These are phyloP conservation scores for Clitopilus hobsonii DNA, from an alignment of 768 basidiomycete genomes.

Conservation along the genomic window DNA sequence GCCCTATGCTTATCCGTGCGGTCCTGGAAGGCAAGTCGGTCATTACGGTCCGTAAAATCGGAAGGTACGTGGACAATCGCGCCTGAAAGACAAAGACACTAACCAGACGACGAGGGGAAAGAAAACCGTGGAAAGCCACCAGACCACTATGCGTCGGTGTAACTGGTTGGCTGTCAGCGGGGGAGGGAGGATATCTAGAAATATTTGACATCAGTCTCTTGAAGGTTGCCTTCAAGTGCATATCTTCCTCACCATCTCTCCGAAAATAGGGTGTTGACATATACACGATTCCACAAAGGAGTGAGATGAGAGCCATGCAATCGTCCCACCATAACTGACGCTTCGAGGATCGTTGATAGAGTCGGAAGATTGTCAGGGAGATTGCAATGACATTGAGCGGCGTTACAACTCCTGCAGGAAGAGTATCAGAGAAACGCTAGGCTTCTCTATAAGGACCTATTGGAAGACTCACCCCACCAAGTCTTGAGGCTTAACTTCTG, in stretches of 20 bases:
- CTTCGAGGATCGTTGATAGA: conserved; percentile 12
- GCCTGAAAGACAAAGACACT: background rate
- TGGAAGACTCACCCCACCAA: background rate
- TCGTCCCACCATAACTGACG: conserved; percentile 19
- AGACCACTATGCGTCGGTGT: conserved; percentile 2
- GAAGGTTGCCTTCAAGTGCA: background rate
- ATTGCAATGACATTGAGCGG: conserved; percentile 11
- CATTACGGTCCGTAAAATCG: background rate
- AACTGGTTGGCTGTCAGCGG: conserved; percentile 2
- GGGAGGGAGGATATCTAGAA: conserved; percentile 1
- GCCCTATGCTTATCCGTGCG: conserved; percentile 13
- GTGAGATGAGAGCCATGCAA: conserved; percentile 11
- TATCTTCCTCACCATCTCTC: conserved; percentile 1
- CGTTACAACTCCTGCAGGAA: conserved; percentile 9
- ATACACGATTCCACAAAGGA: conserved; percentile 6
- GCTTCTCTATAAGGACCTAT: background rate
- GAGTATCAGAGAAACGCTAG: background rate
- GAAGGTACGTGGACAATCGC: background rate
- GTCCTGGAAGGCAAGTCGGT: conserved; percentile 4
- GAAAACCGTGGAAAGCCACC: conserved; percentile 4
- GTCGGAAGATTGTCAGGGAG: conserved; percentile 11
- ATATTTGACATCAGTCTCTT: too few species aligned
- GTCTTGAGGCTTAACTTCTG: background rate
- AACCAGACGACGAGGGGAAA: conserved; percentile 12
- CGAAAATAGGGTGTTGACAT: conserved; percentile 8